Evolutionary conservation across 2,329 filamentous ascomycete species (phyloP), one percentile per base, ranked within the genome.

Genomic region (Rachicladosporium sp.): DNA sequence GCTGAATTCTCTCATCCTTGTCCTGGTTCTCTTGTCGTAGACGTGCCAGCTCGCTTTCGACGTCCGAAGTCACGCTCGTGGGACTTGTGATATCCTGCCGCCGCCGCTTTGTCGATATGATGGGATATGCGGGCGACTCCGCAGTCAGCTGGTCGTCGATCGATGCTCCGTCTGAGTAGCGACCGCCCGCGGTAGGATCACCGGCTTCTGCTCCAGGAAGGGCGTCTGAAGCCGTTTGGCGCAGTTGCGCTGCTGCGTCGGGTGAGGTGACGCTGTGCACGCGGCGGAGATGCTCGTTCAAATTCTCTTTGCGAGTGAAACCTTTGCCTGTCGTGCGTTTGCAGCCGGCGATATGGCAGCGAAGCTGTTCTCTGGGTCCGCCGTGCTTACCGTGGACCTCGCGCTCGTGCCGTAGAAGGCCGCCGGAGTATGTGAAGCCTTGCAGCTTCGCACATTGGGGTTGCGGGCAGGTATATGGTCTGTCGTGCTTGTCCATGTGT

Each of bases 401-500:
- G 46, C 89, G 80, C 62, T 94, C 82, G 63, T 96, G 89, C 34
- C 89, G 75, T 11, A 93, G 65, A 0, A 96, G 74, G 3, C 89
- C 89, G 10, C 89, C 89, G 0, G 84, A 89, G 58, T 96, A 96
- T 1, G 89, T 96, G 61, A 96, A 96, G 1, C 89, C 89, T 38
- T 84, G 83, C 0, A 94, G 73, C 54, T 94, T 94, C 54, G 89
- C 85, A 61, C 89, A 95, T 30, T 82, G 82, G n/a, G 76, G 71
- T 33, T 81, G 78, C 13, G 68, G 71, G 61, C 89, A 96, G 53
- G 87, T 83, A 58, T 95, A 96, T 1, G 89, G 89, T 9, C 89
- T 74, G 51, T 94, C 87, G 59, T 96, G 89, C 60, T 94, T 94
- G 65, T 96, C 89, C 88, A 95, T 95, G 59, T 96, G 89, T 66